phyloP scores from a whole-genome alignment of 2,329 filamentous ascomycete species.

The Pseudocercospora cruenta region DNA sequence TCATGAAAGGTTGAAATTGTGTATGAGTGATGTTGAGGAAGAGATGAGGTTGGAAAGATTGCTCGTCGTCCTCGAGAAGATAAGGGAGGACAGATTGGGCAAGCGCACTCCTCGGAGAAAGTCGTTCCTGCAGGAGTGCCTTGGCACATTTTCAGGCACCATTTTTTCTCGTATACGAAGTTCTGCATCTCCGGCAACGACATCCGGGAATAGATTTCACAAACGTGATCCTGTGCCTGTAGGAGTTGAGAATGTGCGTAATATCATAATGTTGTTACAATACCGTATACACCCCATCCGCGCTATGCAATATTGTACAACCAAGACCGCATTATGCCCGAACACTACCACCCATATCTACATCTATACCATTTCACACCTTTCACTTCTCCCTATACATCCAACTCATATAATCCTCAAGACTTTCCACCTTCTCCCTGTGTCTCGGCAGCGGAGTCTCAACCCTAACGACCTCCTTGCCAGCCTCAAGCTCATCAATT shows the following conservation, averaged over 20 bases:
- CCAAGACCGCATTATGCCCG: neutral
- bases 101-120: conserved; percentile 4
- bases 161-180: no score
- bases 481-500: conserved; percentile 57
- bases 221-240: no score
- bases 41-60: neutral
- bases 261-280: no score
- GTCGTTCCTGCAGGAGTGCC: neutral
- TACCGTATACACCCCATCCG: no score
- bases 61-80: neutral
- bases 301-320: neutral
- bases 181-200: no score
- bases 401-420: conserved; percentile 38
- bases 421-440: conserved; percentile 26
- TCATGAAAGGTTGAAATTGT: neutral
- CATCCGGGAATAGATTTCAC: no score
- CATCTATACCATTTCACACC: no score
- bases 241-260: no score
- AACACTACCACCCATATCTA: neutral
- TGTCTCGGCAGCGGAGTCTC: conserved; percentile 25
- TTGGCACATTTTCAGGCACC: neutral
- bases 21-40: neutral
- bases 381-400: conserved; percentile 26
- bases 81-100: neutral
- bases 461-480: conserved; percentile 44